Percentiles rank a stretch among this genome's conserved stretches.
These are phyloP conservation scores for Saccharomyces hybrid DNA, from an alignment of 1,139 yeast species.

Conservation along the genomic window DNA sequence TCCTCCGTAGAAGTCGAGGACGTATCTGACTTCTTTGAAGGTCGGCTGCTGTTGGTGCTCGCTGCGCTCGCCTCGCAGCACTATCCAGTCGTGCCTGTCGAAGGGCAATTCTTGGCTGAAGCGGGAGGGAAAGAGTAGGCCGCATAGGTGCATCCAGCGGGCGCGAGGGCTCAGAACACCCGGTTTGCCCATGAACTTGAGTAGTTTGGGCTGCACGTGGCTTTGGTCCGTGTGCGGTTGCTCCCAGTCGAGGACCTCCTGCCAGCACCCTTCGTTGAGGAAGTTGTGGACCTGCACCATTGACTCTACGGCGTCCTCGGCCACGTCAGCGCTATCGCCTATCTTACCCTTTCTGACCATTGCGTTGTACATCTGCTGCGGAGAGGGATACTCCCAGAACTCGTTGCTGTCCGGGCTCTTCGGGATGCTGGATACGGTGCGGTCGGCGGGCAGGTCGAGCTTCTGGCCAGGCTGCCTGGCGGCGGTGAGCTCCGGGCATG, in stretches of 20 bases:
- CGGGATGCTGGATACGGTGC: constrained; percentile 82
- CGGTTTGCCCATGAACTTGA: constrained; percentile 88
- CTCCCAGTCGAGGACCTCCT: constrained; percentile 90
- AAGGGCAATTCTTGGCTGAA: constrained; percentile 83
- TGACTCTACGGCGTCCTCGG: constrained; percentile 90
- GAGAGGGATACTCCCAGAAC: constrained; percentile 97
- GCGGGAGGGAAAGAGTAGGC: constrained; percentile 62
- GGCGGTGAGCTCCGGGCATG: constrained; percentile 74
- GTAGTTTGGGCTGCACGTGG: constrained; percentile 61
- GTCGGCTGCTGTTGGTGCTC: constrained; percentile 29
- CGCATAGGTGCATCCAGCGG: constrained; percentile 53
- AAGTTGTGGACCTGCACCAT: constrained; percentile 98
- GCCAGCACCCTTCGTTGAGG: constrained; percentile 97
- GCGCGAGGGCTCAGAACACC: constrained; percentile 88
- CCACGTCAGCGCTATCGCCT: constrained; percentile 41
- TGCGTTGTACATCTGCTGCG: constrained; percentile 97
- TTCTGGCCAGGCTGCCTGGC: constrained; percentile 75
- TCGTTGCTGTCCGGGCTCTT: constrained; percentile 59
- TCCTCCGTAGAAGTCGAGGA: constrained; percentile 93
- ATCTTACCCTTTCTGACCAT: constrained; percentile 86
- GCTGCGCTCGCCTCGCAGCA: constrained; percentile 47
- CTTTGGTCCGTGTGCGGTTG: constrained; percentile 45
- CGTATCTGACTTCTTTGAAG: constrained; percentile 72
- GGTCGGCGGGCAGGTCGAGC: constrained; percentile 66
- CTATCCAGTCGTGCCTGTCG: constrained; percentile 98